Percentiles rank a stretch among this genome's conserved stretches.
Conservation (phyloP, 1,284 basidiomycete species). For the Ceratobasidium sp. region DNA sequence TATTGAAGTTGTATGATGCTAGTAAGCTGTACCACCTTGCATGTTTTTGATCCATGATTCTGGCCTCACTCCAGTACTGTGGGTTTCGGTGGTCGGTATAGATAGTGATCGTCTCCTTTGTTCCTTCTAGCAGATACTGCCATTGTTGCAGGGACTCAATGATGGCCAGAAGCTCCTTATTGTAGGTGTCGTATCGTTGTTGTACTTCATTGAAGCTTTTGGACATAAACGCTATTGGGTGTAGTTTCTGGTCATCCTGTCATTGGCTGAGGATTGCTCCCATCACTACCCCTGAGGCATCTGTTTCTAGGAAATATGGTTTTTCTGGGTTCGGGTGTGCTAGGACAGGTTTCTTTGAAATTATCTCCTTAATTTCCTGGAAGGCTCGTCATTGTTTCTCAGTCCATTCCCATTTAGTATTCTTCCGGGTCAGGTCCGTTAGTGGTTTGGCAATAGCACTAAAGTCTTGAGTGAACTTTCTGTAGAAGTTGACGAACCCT, state of each 20-base stretch:
- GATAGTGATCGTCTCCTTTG: constrained; percentile 51
- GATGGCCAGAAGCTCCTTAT: constrained; percentile 57
- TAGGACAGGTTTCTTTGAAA: constrained; percentile 32
- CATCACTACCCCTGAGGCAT: too few species aligned
- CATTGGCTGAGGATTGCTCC: too few species aligned
- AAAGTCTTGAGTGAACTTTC: constrained; percentile 53
- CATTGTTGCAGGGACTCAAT: constrained; percentile 57
- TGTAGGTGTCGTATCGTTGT: too few species aligned
- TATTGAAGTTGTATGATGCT: too few species aligned
- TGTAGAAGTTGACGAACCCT: constrained; percentile 55
- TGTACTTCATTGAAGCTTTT: too few species aligned
- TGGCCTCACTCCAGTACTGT: constrained; percentile 50
- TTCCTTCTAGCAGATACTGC: constrained; percentile 57
- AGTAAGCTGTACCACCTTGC: too few species aligned
- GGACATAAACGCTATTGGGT: too few species aligned
- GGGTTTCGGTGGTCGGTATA: constrained; percentile 61
- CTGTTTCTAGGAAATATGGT: too few species aligned
- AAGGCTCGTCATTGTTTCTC: constrained; percentile 50
- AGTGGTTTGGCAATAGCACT: constrained; percentile 51
- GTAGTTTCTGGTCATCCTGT: too few species aligned
- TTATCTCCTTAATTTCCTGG: constrained; percentile 48
- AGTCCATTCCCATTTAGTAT: constrained; percentile 46
- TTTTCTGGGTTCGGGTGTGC: constrained; percentile 9
- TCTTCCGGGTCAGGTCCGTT: constrained; percentile 49
- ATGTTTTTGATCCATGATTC: too few species aligned